A percentile compares a stretch with the other conserved stretches of the same genome.
Evolutionary conservation across 345 rosid species (phyloP).

Genomic region (Eucalyptus coolabah): DNA sequence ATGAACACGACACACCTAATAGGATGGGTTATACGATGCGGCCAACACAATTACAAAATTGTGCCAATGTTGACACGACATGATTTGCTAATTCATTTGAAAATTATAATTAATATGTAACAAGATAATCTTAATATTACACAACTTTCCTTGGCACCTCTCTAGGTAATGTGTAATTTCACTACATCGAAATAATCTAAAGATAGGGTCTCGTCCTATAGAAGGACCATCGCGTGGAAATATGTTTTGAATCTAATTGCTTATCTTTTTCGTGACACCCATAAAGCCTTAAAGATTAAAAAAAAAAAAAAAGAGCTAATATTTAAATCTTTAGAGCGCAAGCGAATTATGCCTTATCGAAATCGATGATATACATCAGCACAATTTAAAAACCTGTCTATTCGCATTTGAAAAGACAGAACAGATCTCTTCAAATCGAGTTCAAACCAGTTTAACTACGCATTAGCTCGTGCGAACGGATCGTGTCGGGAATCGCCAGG

Average conservation of each 20-base stretch:
- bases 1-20: background rate
- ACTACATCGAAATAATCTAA: background rate
- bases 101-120: fast-evolving
- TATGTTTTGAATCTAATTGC: background rate
- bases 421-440: background rate
- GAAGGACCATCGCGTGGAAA: fast-evolving
- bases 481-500: background rate
- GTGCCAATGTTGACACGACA: fast-evolving
- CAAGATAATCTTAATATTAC: background rate
- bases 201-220: background rate
- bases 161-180: fast-evolving
- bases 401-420: background rate
- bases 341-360: fast-evolving
- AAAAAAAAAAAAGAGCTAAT: no score
- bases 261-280: background rate
- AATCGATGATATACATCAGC: fast-evolving
- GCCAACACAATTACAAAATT: fast-evolving
- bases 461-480: background rate
- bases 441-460: background rate
- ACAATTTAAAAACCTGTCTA: background rate
- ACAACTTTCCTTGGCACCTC: fast-evolving
- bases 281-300: no score
- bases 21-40: fast-evolving
- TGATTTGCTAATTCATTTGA: fast-evolving
- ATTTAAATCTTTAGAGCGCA: background rate